Conservation (phyloP, 108 stramenopile genomes). For the Chaetoceros tenuissimus region DNA sequence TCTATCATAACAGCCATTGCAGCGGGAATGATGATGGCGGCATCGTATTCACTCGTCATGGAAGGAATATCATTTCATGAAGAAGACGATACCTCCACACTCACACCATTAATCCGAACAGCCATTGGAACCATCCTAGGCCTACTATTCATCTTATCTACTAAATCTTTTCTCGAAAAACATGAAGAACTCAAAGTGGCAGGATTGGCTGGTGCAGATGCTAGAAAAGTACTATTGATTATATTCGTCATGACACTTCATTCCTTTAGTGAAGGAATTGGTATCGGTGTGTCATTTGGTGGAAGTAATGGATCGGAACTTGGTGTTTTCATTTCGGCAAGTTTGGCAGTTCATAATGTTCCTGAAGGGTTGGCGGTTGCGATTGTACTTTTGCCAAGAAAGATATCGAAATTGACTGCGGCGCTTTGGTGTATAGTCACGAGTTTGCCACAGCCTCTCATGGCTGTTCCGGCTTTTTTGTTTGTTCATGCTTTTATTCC, state of each 20-base stretch:
- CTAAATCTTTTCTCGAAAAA: constrained; percentile 70
- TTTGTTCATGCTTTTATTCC: constrained; percentile 93
- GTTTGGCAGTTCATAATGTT: constrained; percentile 97
- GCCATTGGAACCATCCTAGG: constrained; percentile 64
- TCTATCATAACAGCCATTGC: constrained; percentile 67
- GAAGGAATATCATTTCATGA: constrained; percentile 80
- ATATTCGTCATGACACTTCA: constrained; percentile 98
- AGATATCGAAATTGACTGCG: constrained; percentile 77
- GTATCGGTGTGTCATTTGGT: constrained; percentile 93
- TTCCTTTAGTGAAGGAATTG: constrained; percentile 96
- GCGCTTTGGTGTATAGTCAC: constrained; percentile 92
- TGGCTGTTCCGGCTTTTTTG: constrained; percentile 96
- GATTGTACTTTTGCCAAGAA: constrained; percentile 86
- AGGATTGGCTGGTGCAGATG: constrained; percentile 80
- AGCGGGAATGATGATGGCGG: constrained; percentile 98
- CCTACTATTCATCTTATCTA: constrained; percentile 69
- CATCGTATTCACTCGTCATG: constrained; percentile 74
- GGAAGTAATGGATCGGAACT: constrained; percentile 78
- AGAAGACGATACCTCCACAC: constrained; percentile 45
- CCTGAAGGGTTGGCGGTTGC: constrained; percentile 98
- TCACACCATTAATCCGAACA: constrained; percentile 41
- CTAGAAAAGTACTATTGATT: constrained; percentile 84
- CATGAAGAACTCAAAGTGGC: constrained; percentile 88
- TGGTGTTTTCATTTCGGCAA: constrained; percentile 91
- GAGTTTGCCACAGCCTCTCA: constrained; percentile 94